Percentiles rank a stretch among this genome's conserved stretches.
Evolutionary conservation across 2,329 filamentous ascomycete species (phyloP).

Genomic region (Fusarium udum): DNA sequence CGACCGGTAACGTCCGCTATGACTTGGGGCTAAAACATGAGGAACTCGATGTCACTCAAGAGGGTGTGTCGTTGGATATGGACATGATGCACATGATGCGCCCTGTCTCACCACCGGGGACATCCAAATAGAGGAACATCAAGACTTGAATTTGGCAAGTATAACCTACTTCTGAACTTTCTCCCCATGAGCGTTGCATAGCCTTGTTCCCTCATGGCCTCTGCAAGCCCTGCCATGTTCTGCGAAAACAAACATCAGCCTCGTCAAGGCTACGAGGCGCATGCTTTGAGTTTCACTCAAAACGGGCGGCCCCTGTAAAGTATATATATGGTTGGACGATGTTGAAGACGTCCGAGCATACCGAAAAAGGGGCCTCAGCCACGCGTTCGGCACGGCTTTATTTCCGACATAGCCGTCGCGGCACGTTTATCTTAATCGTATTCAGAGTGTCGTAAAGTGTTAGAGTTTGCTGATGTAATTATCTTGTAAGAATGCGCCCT

Average conservation of each 20-base stretch:
- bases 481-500: background rate
- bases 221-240: background rate
- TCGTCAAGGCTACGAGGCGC: background rate
- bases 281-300: background rate
- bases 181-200: background rate
- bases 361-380: conserved; percentile 1
- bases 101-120: background rate
- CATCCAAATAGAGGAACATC: background rate
- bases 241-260: background rate
- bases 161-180: background rate
- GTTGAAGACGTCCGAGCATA: background rate
- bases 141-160: background rate
- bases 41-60: background rate
- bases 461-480: background rate
- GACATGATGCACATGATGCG: background rate
- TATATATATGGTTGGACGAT: background rate
- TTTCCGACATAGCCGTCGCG: background rate
- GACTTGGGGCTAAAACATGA: conserved; percentile 14
- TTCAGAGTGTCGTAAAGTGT: background rate
- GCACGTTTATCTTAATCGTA: background rate
- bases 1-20: conserved; percentile 24
- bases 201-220: background rate
- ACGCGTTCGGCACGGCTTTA: background rate
- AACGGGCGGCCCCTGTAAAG: background rate
- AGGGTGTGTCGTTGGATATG: background rate